Percentiles rank a stretch among this genome's conserved stretches.
Conservation (phyloP, 305 asterid species). For the Fraxinus nigra region DNA sequence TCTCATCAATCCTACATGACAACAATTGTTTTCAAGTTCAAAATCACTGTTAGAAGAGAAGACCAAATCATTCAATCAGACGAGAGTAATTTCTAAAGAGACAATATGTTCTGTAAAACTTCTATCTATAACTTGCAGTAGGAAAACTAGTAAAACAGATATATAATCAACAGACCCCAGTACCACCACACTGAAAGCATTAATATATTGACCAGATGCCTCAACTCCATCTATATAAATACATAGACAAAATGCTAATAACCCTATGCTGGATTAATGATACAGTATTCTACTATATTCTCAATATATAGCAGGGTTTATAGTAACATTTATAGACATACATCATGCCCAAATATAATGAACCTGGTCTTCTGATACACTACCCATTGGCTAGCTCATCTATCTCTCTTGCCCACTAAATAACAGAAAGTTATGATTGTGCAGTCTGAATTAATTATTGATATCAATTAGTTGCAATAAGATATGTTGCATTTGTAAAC, state of each 20-base stretch:
- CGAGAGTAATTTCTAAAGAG: not conserved
- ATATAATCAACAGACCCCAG: not conserved
- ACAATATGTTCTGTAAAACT: not conserved
- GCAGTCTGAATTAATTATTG: not conserved
- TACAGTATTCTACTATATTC: not conserved
- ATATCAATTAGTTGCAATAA: not conserved
- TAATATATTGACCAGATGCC: not conserved
- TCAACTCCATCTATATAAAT: not conserved
- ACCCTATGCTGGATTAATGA: not conserved
- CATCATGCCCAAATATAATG: not conserved
- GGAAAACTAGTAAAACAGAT: not conserved
- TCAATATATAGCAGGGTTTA: not conserved
- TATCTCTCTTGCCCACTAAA: not conserved
- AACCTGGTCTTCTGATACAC: not conserved
- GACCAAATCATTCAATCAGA: not conserved
- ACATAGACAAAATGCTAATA: not conserved
- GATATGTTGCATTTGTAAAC: constrained; percentile 30
- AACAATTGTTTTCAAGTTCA: constrained; percentile 7
- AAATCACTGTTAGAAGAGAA: not conserved
- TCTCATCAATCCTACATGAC: constrained; percentile 77
- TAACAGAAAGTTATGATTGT: not conserved
- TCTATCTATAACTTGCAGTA: not conserved
- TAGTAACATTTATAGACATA: not conserved
- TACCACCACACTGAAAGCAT: not conserved
- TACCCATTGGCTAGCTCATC: not conserved